phyloP scores from a whole-genome alignment of 23 red algal genomes.

The Chondrus crispus region DNA sequence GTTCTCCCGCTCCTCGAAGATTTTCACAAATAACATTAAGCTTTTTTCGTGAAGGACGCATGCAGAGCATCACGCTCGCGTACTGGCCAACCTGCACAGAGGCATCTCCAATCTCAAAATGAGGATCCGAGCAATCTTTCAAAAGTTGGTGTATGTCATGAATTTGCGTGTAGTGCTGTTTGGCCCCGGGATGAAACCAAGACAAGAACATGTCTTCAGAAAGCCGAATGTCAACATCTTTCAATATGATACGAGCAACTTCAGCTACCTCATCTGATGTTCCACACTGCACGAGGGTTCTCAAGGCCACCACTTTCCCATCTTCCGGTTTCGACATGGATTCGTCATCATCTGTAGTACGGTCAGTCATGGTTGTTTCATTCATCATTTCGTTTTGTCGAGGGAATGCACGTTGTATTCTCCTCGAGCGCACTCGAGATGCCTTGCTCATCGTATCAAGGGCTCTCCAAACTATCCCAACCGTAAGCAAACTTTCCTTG shows the following conservation, averaged over 20 bases:
- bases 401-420: no score
- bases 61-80: conserved; percentile 55
- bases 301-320: not conserved
- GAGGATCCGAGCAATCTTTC: conserved; percentile 44
- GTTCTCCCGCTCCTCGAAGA: not conserved
- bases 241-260: conserved; percentile 51
- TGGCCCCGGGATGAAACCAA: conserved; percentile 61
- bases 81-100: conserved; percentile 40
- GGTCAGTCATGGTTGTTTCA: no score
- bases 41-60: conserved; percentile 38
- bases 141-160: conserved; percentile 54
- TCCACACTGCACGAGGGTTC: not conserved
- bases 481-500: conserved; percentile 29
- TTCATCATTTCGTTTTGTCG: no score
- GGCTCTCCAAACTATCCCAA: conserved; percentile 42
- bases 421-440: not conserved
- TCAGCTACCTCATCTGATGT: conserved; percentile 43
- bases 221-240: conserved; percentile 52
- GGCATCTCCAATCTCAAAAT: conserved; percentile 57
- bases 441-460: conserved; percentile 37
- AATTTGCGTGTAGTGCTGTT: conserved; percentile 64
- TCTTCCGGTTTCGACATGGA: conserved; percentile 15
- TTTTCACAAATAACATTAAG: conserved; percentile 46
- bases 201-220: conserved; percentile 33
- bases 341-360: no score